Evolutionary conservation across 2,329 filamentous ascomycete species (phyloP).

Genomic region (Fusarium nelsonii): DNA sequence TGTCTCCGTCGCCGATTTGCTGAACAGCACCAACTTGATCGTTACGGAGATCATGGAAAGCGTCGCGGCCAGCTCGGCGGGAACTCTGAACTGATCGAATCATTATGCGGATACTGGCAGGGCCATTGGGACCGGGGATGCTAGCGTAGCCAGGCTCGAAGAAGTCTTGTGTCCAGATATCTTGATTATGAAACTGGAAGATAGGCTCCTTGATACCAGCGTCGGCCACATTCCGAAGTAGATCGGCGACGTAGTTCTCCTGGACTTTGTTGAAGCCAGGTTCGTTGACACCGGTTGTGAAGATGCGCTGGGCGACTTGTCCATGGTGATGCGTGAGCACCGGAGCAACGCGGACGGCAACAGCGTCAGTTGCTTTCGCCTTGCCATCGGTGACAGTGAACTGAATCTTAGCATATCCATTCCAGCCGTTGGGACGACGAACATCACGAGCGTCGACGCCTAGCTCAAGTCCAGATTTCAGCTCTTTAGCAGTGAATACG

Average conservation of each 20-base stretch:
- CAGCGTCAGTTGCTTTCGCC: conserved; percentile 39
- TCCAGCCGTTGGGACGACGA: conserved; percentile 41
- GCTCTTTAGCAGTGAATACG: conserved; percentile 47
- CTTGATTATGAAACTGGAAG: conserved; percentile 21
- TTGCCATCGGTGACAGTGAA: conserved; percentile 49
- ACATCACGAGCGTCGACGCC: conserved; percentile 54
- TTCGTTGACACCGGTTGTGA: neutral
- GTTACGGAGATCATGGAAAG: conserved; percentile 49
- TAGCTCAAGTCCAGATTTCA: conserved; percentile 50
- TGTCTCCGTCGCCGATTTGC: conserved; percentile 24
- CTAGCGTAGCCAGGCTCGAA: conserved; percentile 56
- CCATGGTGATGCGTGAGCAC: conserved; percentile 55
- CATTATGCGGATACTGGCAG: conserved; percentile 51
- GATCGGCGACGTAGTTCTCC: conserved; percentile 6
- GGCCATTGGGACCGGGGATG: conserved; percentile 54
- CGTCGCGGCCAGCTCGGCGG: conserved; percentile 49
- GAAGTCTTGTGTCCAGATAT: conserved; percentile 56
- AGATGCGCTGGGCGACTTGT: conserved; percentile 47
- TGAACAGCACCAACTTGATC: conserved; percentile 51
- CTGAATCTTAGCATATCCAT: conserved; percentile 46
- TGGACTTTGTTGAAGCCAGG: neutral
- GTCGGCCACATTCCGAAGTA: conserved; percentile 6
- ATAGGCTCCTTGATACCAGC: conserved; percentile 25
- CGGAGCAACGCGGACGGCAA: conserved; percentile 52
- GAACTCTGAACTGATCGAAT: conserved; percentile 49